These are phyloP conservation scores for Diaporthe destruens DNA, from an alignment of 2,329 filamentous ascomycete genomes.

Conservation along the genomic window DNA sequence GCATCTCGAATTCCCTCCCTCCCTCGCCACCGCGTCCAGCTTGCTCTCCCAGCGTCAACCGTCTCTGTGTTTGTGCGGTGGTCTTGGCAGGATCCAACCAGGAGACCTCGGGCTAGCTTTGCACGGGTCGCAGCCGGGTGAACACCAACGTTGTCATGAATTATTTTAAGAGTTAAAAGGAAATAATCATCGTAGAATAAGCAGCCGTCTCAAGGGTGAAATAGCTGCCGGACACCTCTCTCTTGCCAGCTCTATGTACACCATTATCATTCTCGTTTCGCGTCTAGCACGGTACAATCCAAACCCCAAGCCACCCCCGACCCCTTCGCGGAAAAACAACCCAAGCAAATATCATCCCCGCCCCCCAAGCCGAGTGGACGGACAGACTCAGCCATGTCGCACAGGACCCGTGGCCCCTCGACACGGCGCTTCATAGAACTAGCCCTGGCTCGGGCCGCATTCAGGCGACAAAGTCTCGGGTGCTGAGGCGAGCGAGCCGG, in stretches of 20 bases:
- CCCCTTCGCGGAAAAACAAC: not conserved
- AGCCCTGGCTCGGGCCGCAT: not conserved
- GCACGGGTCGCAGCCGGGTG: not conserved
- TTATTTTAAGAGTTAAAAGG: conserved; percentile 28
- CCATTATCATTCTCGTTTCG: conserved; percentile 27
- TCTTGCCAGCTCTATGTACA: conserved; percentile 36
- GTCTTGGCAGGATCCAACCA: not conserved
- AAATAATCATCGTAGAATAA: conserved; percentile 38
- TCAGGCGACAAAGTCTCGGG: conserved; percentile 37
- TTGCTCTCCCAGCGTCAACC: too few species aligned
- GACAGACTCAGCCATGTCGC: conserved; percentile 16
- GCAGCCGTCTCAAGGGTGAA: conserved; percentile 34
- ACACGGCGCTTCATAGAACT: conserved; percentile 26
- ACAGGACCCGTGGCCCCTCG: conserved; percentile 2
- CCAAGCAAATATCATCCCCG: not conserved
- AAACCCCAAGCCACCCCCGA: not conserved
- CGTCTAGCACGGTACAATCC: conserved; percentile 32
- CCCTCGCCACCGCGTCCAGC: not conserved
- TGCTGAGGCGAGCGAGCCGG: conserved; percentile 19
- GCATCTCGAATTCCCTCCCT: too few species aligned
- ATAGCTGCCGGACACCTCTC: conserved; percentile 28
- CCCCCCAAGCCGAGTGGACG: conserved; percentile 1
- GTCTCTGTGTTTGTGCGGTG: too few species aligned
- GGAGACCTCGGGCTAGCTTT: not conserved
- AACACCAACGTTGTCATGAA: conserved; percentile 6